Base-by-base conservation (phyloP, 768 basidiomycete species). In the Macrolepiota fuliginosa region DNA sequence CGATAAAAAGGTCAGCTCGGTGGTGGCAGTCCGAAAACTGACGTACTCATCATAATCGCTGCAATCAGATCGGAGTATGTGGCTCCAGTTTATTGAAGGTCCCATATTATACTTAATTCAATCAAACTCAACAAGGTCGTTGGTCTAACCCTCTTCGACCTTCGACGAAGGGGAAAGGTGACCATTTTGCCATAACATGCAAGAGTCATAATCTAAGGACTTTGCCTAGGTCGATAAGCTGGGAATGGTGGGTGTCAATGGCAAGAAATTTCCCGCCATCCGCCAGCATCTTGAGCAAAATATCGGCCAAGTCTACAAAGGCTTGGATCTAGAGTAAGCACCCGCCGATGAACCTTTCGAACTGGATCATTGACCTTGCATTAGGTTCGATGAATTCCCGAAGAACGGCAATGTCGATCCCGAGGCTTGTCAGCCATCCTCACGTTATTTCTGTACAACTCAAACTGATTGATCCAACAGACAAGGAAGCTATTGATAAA, bases 201-300 rank as follows among this genome's bases (percentile, higher is more conserved):
- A 45, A 45, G 42, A 17, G 42, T 13, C 42, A 37, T 36, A 15
- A 29, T 51, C 37, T 32, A 29, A 47, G 17, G 29, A 7, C 12
- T 54, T 37, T 6, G 59, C 78, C 59, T 65, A 88, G 89, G 84
- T 93, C 46, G 84, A 83, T 66, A 78, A 86, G 55, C 84, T 94
- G 24, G 82, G 84, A 53, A 96, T 96, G 93, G 95, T 91, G 58
- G 94, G 94, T 35, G 91, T 92, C 51, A 92, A 89, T 71, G 94
- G 93, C 40, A 83, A 80, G 57, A 94, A 95, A 74, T 96, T 92
- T 74, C 92, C 94, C 22, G 88, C 83, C 45, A 95, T 96, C 66
- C 83, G 91, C 60, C 73, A 83, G 58, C 94, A 96, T 72, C 80
- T 97, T 58, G 76, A 84, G 54, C 82, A 90, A 68, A 96, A 96